Evolutionary conservation across 305 asterid genomes (phyloP).

Genomic region (Petunia hybrid): DNA sequence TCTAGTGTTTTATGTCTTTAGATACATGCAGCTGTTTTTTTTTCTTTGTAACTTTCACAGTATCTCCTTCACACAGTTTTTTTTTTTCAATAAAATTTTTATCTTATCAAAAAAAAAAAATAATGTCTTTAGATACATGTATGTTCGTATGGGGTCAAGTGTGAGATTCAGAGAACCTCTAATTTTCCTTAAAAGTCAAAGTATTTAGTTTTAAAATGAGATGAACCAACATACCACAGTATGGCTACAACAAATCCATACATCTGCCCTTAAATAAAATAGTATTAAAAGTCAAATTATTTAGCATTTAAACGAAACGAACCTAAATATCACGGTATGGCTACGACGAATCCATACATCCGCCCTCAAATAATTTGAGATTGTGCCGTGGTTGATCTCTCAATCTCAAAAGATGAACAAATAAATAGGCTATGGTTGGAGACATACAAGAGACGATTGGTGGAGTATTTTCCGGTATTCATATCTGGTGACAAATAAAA

Average conservation of each 20-base stretch:
- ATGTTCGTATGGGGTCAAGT: neutral
- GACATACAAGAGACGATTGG: conserved; percentile 20
- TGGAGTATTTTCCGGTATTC: neutral
- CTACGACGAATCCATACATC: neutral
- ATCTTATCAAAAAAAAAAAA: no score
- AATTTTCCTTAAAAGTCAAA: conserved; percentile 1
- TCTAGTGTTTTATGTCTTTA: neutral
- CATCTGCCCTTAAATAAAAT: neutral
- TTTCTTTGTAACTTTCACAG: no score
- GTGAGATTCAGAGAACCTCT: neutral
- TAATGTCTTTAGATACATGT: neutral
- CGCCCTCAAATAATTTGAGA: neutral
- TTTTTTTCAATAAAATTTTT: no score
- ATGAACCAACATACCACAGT: neutral
- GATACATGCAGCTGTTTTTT: neutral
- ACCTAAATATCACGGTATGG: neutral
- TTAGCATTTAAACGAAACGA: neutral
- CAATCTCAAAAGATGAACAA: neutral
- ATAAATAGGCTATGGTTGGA: conserved; percentile 12
- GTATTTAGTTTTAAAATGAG: neutral
- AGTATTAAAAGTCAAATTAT: neutral
- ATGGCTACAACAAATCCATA: conserved; percentile 12
- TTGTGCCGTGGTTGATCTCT: neutral
- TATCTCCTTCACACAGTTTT: no score
- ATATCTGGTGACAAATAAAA: neutral